Base-by-base conservation (phyloP, 2,329 filamentous ascomycete genomes). In the Metarhizium brunneum region DNA sequence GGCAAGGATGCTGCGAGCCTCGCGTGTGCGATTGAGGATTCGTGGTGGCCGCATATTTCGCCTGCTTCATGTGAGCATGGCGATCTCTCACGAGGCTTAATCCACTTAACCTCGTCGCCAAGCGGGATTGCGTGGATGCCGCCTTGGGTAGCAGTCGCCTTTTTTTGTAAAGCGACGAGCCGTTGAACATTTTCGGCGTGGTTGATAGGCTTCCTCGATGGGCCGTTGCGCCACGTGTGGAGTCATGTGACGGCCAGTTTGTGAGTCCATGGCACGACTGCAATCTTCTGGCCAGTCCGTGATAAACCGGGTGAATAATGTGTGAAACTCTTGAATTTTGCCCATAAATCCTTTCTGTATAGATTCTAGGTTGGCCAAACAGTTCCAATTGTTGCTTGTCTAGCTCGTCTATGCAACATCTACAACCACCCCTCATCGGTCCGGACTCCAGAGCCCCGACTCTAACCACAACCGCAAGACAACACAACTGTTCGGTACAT, bases 1-100 rank as follows among this genome's bases (percentile, higher is more conserved):
- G 54, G 57, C 53, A 52, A 65, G 59, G 48, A 64, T 50, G 52
- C 59, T 58, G 50, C 59, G 61, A 55, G 68, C 60, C 61, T 68
- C 64, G 58, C 45, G 29, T 57, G 66, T 62, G 57, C 60, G 64
- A 61, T 61, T 55, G 55, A 68, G 61, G 58, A 65, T 62, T 68
- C 64, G 58, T 65, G 64, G 61, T 63, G 65, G 65, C 66, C 65
- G 66, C 67, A 69, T 69, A 56, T 58, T 69, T 69, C 65, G 63
- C 61, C 63, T 60, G 58, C 56, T 59, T 60, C 60, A 60, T 57
- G 58, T 49, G 60, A 64, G 65, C 65, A 69, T 68, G 63, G 63
- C 62, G 60, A 55, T 51, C 18, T 53, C 49, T 43, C 32, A 16
- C 45, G 50, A 20, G 43, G 50, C 50, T 53, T 16, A n/a, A 36